Percentiles rank a stretch among this genome's conserved stretches.
Conservation (phyloP, 2,329 filamentous ascomycete species). For the Cryphonectria parasitica region DNA sequence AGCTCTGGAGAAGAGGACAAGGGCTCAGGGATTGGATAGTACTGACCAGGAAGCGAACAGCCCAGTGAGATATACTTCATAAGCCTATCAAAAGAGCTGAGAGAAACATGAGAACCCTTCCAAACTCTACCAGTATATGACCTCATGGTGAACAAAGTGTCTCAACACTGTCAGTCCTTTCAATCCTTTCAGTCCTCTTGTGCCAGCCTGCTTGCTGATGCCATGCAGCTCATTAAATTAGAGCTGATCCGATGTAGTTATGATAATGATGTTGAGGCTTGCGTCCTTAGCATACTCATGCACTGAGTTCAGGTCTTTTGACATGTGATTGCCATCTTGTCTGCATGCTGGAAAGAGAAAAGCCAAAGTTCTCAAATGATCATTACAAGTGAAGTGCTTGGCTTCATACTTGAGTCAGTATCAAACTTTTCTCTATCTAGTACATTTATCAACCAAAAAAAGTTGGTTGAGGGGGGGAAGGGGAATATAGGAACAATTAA, state of each 20-base stretch:
- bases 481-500: too few species aligned
- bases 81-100: not conserved
- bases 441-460: too few species aligned
- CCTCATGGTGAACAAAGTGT: not conserved
- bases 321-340: not conserved
- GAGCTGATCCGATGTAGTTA: not conserved
- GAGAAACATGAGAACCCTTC: not conserved
- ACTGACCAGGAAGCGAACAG: slow-evolving; percentile 22
- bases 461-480: too few species aligned
- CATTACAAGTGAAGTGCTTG: not conserved
- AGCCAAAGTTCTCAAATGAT: not conserved
- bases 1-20: slow-evolving; percentile 9
- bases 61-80: not conserved
- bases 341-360: not conserved
- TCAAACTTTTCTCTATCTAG: not conserved
- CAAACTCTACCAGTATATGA: not conserved
- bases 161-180: not conserved
- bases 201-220: not conserved
- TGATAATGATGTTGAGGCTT: not conserved
- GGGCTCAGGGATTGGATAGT: slow-evolving; percentile 15
- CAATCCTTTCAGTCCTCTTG: not conserved
- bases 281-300: not conserved
- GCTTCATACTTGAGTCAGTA: not conserved
- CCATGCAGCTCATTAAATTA: not conserved
- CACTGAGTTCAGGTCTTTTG: not conserved